Conservation (phyloP, 352 stramenopile species). For the Chrysophaeum taylorii region DNA sequence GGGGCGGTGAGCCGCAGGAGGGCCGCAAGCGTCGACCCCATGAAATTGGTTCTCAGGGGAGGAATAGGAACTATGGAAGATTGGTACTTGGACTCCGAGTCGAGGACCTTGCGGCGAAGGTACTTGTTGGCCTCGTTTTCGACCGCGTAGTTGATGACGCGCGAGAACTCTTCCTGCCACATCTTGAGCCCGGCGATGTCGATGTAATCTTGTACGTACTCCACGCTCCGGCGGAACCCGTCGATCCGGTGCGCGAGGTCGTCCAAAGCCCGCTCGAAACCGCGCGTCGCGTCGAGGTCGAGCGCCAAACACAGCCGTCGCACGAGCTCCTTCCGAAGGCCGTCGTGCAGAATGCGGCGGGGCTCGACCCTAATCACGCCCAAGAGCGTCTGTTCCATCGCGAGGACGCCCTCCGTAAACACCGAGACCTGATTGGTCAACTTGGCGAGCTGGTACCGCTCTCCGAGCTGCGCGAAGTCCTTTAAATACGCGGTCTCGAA, state of each 20-base stretch:
- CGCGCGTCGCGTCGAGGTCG: conserved; percentile 24
- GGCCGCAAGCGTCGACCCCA: conserved; percentile 76
- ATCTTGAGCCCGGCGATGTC: conserved; percentile 83
- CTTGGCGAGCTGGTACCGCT: conserved; percentile 76
- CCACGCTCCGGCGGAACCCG: conserved; percentile 73
- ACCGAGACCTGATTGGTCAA: conserved; percentile 86
- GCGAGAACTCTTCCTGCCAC: conserved; percentile 83
- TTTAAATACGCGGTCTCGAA: conserved; percentile 81
- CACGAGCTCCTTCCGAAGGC: conserved; percentile 82
- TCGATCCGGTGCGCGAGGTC: conserved; percentile 68
- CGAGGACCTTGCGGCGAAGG: conserved; percentile 48
- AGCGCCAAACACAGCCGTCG: conserved; percentile 49
- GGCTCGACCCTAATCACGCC: conserved; percentile 85
- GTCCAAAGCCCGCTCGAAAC: conserved; percentile 60
- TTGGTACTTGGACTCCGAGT: conserved; percentile 73
- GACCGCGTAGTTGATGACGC: conserved; percentile 89
- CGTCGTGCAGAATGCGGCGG: conserved; percentile 78
- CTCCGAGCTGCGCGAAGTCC: conserved; percentile 74
- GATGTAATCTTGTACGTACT: conserved; percentile 92
- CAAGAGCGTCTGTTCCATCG: conserved; percentile 83
- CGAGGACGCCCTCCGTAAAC: conserved; percentile 81
- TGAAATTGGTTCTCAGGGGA: conserved; percentile 55
- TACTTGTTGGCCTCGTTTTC: conserved; percentile 62
- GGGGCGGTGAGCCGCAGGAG: conserved; percentile 81
- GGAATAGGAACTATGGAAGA: conserved; percentile 79